Evolutionary conservation across 177 flowering plant genomes (phyloP), one percentile per base, ranked within the genome.

Genomic region (Vitis hybrid): DNA sequence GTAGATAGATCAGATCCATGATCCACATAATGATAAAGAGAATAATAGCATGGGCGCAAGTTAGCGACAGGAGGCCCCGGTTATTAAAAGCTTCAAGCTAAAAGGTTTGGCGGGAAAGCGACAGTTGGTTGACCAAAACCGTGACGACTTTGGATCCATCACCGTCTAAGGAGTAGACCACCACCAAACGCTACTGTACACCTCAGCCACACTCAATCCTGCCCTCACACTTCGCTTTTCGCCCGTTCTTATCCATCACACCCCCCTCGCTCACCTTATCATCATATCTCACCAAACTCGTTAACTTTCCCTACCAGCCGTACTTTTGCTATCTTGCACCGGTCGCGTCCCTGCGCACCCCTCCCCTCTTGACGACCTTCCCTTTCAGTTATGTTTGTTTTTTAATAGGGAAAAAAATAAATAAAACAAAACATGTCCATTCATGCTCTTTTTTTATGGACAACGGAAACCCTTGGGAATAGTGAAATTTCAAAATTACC

Each of bases 281-380:
- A 50, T 70, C 19, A 15, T 65, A 27, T 63, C 71, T 59, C 70
- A 77, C 77, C 80, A 70, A 70, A 73, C 71, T 62, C 35, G 52
- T 75, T 63, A 30, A 51, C 73, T 67, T 76, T 64, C 52, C 56
- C 65, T 57, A 73, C 80, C 80, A 62, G 21, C 66, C 59, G 3
- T 13, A 12, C 56, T 66, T 52, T 58, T 58, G 60, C 77, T 77
- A 73, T 19, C 68, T 32, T 77, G 60, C 62, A 62, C 80, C 51
- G 17, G 1, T 14, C 18, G 70, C 68, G 62, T 12, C 3, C 52
- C n/a, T 60, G 17, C 35, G 57, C 77, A 64, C 70, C 74, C 17
- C 24, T 13, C 61, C 3, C n/a, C 49, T 0, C 27, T 24, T 24
- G 3, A 24, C 27, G 27, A 24, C 27, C 27, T 24, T 24, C 27